phyloP scores from a whole-genome alignment of 768 basidiomycete genomes.

The Suillus spraguei region DNA sequence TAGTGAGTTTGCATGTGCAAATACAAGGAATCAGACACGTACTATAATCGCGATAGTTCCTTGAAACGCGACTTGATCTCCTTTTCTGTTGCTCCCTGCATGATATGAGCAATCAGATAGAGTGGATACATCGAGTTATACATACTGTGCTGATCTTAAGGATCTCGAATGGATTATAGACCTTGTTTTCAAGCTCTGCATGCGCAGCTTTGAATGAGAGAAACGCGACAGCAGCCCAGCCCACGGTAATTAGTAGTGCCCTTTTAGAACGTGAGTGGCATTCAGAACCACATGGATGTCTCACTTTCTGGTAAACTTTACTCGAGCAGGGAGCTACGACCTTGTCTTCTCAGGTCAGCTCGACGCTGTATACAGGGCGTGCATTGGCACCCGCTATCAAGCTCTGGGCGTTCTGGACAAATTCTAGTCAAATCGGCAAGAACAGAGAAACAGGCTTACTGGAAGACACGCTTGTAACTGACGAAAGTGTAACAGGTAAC shows the following conservation, averaged over 20 bases:
- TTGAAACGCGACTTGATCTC: slow-evolving; percentile 97
- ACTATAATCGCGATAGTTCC: slow-evolving; percentile 88
- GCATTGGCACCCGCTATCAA: slow-evolving; percentile 61
- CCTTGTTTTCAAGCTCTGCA: slow-evolving; percentile 58
- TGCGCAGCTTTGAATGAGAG: slow-evolving; percentile 64
- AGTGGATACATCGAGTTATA: slow-evolving; percentile 23
- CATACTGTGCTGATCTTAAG: slow-evolving; percentile 71
- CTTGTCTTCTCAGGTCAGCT: slow-evolving; percentile 42
- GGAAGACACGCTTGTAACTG: slow-evolving; percentile 39
- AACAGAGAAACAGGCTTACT: slow-evolving; percentile 40
- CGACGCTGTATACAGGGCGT: slow-evolving; percentile 60
- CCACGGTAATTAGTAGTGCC: slow-evolving; percentile 58
- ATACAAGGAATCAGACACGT: slow-evolving; percentile 3
- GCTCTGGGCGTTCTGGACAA: slow-evolving; percentile 34
- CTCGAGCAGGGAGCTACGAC: slow-evolving; percentile 50
- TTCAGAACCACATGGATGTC: slow-evolving; percentile 22
- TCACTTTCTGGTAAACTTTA: slow-evolving; percentile 54
- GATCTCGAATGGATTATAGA: slow-evolving; percentile 96
- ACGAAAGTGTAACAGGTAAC: slow-evolving; percentile 70
- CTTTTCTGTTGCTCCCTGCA: slow-evolving; percentile 72
- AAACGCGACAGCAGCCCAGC: slow-evolving; percentile 75
- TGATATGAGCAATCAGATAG: slow-evolving; percentile 9
- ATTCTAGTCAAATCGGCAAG: slow-evolving; percentile 15
- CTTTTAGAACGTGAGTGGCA: slow-evolving; percentile 38
- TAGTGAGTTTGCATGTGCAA: slow-evolving; percentile 6